Evolutionary conservation across 2,329 filamentous ascomycete species (phyloP), one percentile per base, ranked within the genome.

Genomic region (Botrytis hyacinthi): DNA sequence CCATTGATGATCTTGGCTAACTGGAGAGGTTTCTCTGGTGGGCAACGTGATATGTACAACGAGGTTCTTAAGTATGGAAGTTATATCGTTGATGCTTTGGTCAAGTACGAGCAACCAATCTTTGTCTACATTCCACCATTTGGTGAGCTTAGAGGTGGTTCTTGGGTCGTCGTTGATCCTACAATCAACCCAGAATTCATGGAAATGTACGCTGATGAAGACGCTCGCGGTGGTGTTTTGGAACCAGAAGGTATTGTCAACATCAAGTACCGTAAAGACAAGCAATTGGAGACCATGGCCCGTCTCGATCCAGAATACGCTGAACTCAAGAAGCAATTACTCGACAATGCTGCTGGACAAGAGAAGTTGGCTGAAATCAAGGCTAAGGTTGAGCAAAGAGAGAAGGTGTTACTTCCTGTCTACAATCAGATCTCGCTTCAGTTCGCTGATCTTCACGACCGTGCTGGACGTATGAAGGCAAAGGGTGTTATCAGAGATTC

Each of bases 1-100:
- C 96, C 96, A 73, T 87, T 99, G 78, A 98, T 99, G 94, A 99
- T 99, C 82, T 90, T 99, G 77, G 96, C 96, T 85, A 99, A 99
- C 89, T 99, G 96, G 96, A 92, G 96, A 90, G 96, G 96, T 87
- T 99, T 99, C 93, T 99, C 96, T 78, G 96, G 96, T 87, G 96
- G 96, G 77, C 96, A 99, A 86, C 94, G 95, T 79, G 96, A 99
- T 85, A 99, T 99, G 96, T 99, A 97, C 90, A 98, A 98, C 86
- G 96, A 99, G 85, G 96, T 99, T 26, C 90, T 99, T 84, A 99
- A 99, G 88, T 99, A 99, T 81, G 96, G 96, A 82, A 98, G 95
- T 29, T 98, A 96, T 88, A 99, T 99, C 81, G 96, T 99, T 78
- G 96, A 99, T 81, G 95, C 95, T 72, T 91, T 99, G 66, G 94